Conservation (phyloP, 140 eudicot genomes). For the Senecio squalidus region DNA sequence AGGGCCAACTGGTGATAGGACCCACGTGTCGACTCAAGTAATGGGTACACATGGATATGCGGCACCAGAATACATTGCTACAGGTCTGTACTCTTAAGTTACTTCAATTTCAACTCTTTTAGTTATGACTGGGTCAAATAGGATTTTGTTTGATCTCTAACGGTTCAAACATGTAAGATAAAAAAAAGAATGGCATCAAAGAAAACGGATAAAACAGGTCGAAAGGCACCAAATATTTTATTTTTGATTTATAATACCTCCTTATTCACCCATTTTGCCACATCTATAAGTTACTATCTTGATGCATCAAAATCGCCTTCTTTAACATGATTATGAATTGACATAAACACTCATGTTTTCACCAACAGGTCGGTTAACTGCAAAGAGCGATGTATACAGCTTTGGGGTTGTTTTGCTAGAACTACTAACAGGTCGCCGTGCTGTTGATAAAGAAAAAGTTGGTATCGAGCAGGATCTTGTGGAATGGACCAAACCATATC, state of each 20-base stretch:
- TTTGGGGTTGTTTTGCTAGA: constrained; percentile 54
- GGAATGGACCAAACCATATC: constrained; percentile 60
- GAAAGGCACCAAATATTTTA: too few relatives aligned
- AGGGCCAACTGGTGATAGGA: constrained; percentile 88
- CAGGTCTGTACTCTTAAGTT: constrained; percentile 45
- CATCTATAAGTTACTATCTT: too few relatives aligned
- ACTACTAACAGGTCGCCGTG: constrained; percentile 48
- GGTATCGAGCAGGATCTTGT: constrained; percentile 56
- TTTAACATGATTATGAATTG: neutral
- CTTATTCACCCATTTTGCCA: too few relatives aligned
- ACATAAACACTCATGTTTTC: neutral
- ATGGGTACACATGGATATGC: constrained; percentile 97
- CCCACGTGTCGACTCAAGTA: constrained; percentile 92
- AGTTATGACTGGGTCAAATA: too few relatives aligned
- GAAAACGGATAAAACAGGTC: too few relatives aligned
- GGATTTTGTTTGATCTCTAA: too few relatives aligned
- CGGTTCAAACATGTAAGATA: too few relatives aligned
- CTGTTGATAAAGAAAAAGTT: constrained; percentile 36
- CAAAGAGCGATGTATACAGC: constrained; percentile 54
- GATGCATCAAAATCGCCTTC: neutral
- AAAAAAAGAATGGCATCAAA: too few relatives aligned
- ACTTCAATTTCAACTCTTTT: too few relatives aligned
- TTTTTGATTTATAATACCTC: too few relatives aligned
- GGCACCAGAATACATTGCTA: constrained; percentile 30
- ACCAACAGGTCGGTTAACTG: constrained; percentile 44